Conservation (phyloP, 495 filamentous ascomycete species). For the Bryoglossum gracile region DNA sequence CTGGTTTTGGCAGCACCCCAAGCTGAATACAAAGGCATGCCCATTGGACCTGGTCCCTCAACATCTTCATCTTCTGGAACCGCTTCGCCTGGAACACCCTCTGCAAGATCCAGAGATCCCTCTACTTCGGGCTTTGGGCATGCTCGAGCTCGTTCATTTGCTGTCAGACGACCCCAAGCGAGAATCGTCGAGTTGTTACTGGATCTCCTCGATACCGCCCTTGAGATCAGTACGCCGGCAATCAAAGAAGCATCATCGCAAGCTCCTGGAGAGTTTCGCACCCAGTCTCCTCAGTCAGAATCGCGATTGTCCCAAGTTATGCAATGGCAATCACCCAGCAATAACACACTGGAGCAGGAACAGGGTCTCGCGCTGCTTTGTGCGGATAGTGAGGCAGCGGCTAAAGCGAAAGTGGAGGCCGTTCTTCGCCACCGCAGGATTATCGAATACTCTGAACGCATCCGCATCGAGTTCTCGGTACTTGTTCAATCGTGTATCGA, state of each 20-base stretch:
- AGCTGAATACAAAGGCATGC: constrained; percentile 85
- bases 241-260: constrained; percentile 74
- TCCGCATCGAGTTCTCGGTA: constrained; percentile 84
- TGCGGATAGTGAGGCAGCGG: constrained; percentile 75
- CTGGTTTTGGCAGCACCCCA: constrained; percentile 40
- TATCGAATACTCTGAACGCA: constrained; percentile 91
- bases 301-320: constrained; percentile 85
- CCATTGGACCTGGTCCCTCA: constrained; percentile 71
- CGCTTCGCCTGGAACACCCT: constrained; percentile 58
- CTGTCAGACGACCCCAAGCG: constrained; percentile 77
- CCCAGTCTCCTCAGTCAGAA: constrained; percentile 91
- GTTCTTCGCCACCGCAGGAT: constrained; percentile 86
- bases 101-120: constrained; percentile 69
- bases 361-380: constrained; percentile 83
- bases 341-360: constrained; percentile 88
- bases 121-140: constrained; percentile 68
- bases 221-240: constrained; percentile 89
- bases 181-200: constrained; percentile 91
- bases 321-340: constrained; percentile 90
- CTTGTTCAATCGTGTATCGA: constrained; percentile 93
- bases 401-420: constrained; percentile 84
- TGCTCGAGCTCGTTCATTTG: constrained; percentile 69
- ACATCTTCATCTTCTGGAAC: constrained; percentile 57
- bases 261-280: constrained; percentile 65
- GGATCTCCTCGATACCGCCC: constrained; percentile 89